A percentile compares a stretch with the other conserved stretches of the same genome.
Conservation (phyloP, 116 monocot genomes). For the Iris pallida region DNA sequence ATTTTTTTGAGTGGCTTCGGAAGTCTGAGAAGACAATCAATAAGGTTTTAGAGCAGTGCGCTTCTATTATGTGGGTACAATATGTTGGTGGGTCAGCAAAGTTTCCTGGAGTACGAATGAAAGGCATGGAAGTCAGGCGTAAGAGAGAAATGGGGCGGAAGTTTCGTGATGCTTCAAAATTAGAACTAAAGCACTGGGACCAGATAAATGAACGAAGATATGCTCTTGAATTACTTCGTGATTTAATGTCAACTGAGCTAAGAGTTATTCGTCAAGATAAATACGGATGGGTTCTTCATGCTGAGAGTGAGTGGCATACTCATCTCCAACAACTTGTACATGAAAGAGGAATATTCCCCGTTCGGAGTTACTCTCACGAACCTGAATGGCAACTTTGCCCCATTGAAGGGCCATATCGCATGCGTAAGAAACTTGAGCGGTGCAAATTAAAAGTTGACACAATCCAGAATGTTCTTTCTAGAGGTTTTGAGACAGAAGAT, state of each 20-base stretch:
- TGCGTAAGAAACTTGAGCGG: conserved; percentile 94
- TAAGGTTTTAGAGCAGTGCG: conserved; percentile 83
- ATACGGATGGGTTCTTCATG: conserved; percentile 99
- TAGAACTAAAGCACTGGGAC: conserved; percentile 72
- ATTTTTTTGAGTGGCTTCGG: conserved; percentile 83
- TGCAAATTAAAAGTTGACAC: conserved; percentile 65
- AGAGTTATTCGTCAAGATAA: conserved; percentile 98
- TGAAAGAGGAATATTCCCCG: conserved; percentile 87
- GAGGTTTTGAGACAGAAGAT: conserved; percentile 44
- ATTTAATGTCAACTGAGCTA: conserved; percentile 90
- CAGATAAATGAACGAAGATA: conserved; percentile 73
- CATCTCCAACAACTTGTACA: conserved; percentile 90
- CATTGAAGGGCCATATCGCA: conserved; percentile 95
- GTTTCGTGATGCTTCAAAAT: conserved; percentile 57
- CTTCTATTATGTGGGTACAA: conserved; percentile 90
- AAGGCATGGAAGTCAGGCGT: conserved; percentile 78
- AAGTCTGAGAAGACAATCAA: conserved; percentile 63
- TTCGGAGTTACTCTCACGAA: conserved; percentile 36
- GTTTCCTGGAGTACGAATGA: conserved; percentile 92
- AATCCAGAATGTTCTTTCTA: conserved; percentile 57
- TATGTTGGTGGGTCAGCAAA: conserved; percentile 73
- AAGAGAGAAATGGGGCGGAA: conserved; percentile 91
- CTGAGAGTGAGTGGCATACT: conserved; percentile 96
- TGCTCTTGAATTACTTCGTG: conserved; percentile 78
- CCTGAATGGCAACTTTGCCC: conserved; percentile 93